Base-by-base conservation (phyloP, 1,284 basidiomycete genomes). In the Vanrija sp. region DNA sequence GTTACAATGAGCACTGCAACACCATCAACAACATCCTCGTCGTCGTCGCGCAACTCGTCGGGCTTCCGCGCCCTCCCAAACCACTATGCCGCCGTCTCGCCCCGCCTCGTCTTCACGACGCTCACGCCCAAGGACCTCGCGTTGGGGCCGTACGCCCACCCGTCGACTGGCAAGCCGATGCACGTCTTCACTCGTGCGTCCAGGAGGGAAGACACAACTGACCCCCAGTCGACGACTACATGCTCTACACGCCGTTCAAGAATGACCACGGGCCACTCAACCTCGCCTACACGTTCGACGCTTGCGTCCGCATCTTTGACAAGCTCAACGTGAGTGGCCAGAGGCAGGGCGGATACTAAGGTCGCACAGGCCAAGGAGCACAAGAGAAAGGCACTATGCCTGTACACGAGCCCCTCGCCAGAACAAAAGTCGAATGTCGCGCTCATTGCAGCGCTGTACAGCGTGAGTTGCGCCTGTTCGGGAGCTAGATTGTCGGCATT, bases 191-290 rank as follows among this genome's bases (percentile, higher is more conserved):
- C 69, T 16, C 57, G 72, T 73, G 47, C 63, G 69, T 63, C 3
- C 25, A 52, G 18, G 23, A 36, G 27, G 20, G 9, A 39, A 22
- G 35, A 7, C 44, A 14, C 12, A 12, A 39, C 45, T 45, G 35
- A 59, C 49, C 24, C 16, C 18, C 50, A 75, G 72, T 75, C 61
- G 72, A 98, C 77, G 86, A 94, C 76, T 86, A 92, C 61, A 83
- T 98, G 49, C 82, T 86, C 60, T 98, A 98, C 78, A 83, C 93
- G 54, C 88, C 88, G 35, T 98, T 98, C 82, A 92, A 88, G 70
- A 85, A 89, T 69, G 93, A 97, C 75, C 91, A 89, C 85, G 95
- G 95, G 10, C 95, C 96, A 16, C 79, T 95, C 57, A 96, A 96
- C 73, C 81, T 94, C 38, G 86, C 88, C 4, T 89, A 89, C 84